These are phyloP conservation scores for Catharanthus roseus DNA, from an alignment of 257 asterid genomes.

Conservation along the genomic window DNA sequence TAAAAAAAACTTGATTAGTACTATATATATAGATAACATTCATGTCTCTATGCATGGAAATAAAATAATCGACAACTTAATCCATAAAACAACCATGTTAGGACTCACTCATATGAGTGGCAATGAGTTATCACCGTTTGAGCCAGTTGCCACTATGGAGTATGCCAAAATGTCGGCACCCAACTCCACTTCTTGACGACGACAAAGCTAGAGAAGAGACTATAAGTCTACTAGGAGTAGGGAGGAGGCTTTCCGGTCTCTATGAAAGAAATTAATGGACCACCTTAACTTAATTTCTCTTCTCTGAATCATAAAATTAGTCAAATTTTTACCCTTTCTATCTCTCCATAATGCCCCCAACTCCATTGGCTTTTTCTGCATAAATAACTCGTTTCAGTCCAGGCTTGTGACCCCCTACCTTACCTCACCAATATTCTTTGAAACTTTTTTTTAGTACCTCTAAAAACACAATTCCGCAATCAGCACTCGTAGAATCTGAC, in stretches of 20 bases:
- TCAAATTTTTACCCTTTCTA: slow-evolving; percentile 1
- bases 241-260: no score
- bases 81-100: no score
- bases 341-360: background rate
- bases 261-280: no score
- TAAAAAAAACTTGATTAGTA: no score
- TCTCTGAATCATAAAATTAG: background rate
- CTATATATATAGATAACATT: no score
- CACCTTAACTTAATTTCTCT: no score
- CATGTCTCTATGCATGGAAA: no score
- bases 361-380: background rate
- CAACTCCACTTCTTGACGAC: background rate
- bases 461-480: no score
- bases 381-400: background rate
- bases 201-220: background rate
- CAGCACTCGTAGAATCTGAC: no score
- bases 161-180: slow-evolving; percentile 4
- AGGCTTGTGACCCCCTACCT: background rate
- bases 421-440: background rate
- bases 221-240: background rate
- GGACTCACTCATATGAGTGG: no score
- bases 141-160: background rate
- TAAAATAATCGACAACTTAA: no score
- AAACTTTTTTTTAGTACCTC: no score
- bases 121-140: background rate